Base-by-base conservation (phyloP, 2,329 filamentous ascomycete species). In the Alternaria triticimaculans region DNA sequence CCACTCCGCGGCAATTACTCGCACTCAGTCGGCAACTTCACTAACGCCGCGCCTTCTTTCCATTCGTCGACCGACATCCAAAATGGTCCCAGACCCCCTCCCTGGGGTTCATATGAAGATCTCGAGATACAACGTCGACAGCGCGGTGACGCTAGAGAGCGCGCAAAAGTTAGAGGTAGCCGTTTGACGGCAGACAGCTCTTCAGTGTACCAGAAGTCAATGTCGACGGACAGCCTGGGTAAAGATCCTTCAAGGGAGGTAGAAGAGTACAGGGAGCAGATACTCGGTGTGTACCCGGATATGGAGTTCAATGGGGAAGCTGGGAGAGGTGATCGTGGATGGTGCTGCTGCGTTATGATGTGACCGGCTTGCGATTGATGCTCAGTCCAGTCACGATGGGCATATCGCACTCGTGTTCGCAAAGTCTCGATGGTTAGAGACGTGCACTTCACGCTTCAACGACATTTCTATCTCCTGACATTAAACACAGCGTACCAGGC, bases 211-310 rank as follows among this genome's bases (percentile, higher is more conserved):
- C 54, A 56, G 45, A 55, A 53, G 6, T n/a, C 55, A 11, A 30
- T 30, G 6, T 55, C 55, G 2, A 49, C 30, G 4, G 55, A 63
- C 7, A 60, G 49, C 20, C 28, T 62, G 33, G 44, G 46, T 3
- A 53, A 66, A 41, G 62, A 30, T 14, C 56, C 67, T 37, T 56
- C 56, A 54, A 62, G 56, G 12, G 69, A 71, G 45, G 68, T 74
- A 6, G 65, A 73, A 12, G 64, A 64, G 21, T 72, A 67, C 20
- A 58, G 64, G n/a, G 62, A 69, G 30, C 65, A 71, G 49, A 66
- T 72, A 12, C 51, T 73, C 6, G 51, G 49, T 6, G 50, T 73
- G 9, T 74, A 74, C 58, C 72, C 71, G 6, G 72, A 74, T 30
- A 68, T 74, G 64, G 56, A 60, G 26, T 71, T 74, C 45, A 66